These are phyloP conservation scores for Dillenia turbinata DNA, from an alignment of 164 flowering plant genomes.

Conservation along the genomic window DNA sequence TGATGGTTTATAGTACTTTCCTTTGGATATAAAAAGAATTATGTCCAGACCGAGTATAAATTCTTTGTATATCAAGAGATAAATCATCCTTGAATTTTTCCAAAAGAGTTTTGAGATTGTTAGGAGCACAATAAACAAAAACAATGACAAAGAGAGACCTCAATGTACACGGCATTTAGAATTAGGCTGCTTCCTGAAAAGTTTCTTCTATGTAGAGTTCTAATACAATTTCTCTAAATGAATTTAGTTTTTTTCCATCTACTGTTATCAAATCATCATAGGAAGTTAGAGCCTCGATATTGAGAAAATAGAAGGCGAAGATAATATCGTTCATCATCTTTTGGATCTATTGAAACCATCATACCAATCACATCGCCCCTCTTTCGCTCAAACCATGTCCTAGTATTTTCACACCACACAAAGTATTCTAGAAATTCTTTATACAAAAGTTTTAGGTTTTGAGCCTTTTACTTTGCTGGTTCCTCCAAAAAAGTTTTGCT, in stretches of 20 bases:
- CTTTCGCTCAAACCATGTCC: too few species aligned
- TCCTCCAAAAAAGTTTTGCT: not conserved
- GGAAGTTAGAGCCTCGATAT: not conserved
- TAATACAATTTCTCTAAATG: not conserved
- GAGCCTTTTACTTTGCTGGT: not conserved
- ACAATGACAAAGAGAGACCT: constrained; percentile 6
- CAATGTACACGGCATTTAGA: not conserved
- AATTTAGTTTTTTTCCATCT: not conserved
- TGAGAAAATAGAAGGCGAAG: constrained; percentile 1
- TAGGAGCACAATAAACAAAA: not conserved
- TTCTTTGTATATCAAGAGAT: not conserved
- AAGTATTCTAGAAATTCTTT: too few species aligned
- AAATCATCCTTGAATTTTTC: not conserved
- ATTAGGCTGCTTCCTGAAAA: constrained; percentile 1
- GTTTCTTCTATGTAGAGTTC: not conserved
- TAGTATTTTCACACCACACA: too few species aligned
- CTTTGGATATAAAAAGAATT: too few species aligned
- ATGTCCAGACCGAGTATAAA: not conserved
- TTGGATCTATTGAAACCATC: not conserved
- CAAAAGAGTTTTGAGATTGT: not conserved
- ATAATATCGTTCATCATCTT: constrained; percentile 3
- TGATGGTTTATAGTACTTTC: too few species aligned
- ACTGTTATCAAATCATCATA: not conserved
- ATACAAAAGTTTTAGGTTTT: too few species aligned
- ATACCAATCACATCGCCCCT: not conserved